Conservation (phyloP, 306 rosid species). For the Sindora glabra region DNA sequence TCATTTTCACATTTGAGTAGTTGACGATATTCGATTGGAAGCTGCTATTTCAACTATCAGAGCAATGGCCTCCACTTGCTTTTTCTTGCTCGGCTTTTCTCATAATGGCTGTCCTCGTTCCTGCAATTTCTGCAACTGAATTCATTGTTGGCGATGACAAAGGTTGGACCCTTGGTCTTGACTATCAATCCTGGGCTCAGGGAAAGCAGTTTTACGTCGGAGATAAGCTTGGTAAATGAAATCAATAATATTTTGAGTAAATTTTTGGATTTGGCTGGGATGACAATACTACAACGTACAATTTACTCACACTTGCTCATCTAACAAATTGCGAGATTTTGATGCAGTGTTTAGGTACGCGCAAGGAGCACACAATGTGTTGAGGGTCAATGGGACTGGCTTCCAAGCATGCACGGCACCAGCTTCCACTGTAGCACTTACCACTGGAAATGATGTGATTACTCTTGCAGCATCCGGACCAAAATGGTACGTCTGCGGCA, state of each 20-base stretch:
- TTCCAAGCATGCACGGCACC: constrained; percentile 26
- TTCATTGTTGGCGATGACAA: constrained; percentile 28
- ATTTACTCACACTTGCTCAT: not conserved
- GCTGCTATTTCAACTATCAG: not conserved
- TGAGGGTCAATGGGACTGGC: constrained; percentile 29
- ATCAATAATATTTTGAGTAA: not conserved
- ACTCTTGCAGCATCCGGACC: constrained; percentile 24
- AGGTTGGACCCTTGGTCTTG: constrained; percentile 35
- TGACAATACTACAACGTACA: too few relatives aligned
- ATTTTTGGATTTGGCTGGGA: not conserved
- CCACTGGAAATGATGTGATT: constrained; percentile 27
- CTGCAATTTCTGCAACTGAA: constrained; percentile 23
- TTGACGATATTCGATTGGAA: not conserved
- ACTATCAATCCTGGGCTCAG: constrained; percentile 34
- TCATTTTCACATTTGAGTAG: not conserved
- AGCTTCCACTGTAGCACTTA: not conserved
- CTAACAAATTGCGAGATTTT: not conserved
- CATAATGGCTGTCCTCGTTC: constrained; percentile 11
- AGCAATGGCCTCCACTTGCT: constrained; percentile 24
- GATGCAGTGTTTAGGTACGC: constrained; percentile 35
- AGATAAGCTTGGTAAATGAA: constrained; percentile 34
- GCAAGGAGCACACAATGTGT: constrained; percentile 26
- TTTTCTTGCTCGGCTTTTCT: constrained; percentile 11
- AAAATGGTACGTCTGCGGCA: constrained; percentile 46
- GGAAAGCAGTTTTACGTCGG: constrained; percentile 38